Evolutionary conservation across 345 rosid genomes (phyloP), one percentile per base, ranked within the genome.

Genomic region (Draba incana): DNA sequence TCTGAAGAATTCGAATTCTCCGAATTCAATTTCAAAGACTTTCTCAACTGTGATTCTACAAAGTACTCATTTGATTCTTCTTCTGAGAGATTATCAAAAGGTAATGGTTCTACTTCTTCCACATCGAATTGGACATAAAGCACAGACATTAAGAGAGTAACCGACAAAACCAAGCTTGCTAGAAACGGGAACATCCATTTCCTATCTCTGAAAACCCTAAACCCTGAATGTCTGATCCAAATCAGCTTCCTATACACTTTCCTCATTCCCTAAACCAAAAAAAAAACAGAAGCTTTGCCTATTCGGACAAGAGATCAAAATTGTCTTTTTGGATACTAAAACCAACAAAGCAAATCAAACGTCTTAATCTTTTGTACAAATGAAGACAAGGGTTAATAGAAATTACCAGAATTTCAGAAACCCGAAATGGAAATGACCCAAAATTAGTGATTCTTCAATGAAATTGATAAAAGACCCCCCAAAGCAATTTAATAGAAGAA

Each of bases 111-210:
- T 20, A 20, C 20, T 65, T 88, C 87, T 60, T 78, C 88, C 7
- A 72, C 66, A 47, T 69, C 71, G 20, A 86, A 84, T 6, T 62
- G 47, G 72, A 81, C 75, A 62, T 81, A 83, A 64, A 72, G 45
- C 42, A 80, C 54, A 20, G 82, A 84, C 72, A 85, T 48, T 9
- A 88, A 62, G 71, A 94, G 80, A 69, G 87, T 87, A 67, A 87
- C 63, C 3, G 85, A 84, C 15, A 86, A 87, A 4, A 94, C 83
- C 72, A 90, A 74, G 86, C 96, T 90, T 1, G 92, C 86, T 39
- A 86, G 71, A 73, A 87, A 94, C 8, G 95, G 96, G 41, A 87
- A 59, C 24, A 87, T 80, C 97, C 99, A 94, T 80, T 84, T 86
- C 64, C 86, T 85, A 69, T 94, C 92, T 70, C 85, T 75, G 54